Evolutionary conservation across 768 basidiomycete species (phyloP).

Genomic region (Obba rivulosa): DNA sequence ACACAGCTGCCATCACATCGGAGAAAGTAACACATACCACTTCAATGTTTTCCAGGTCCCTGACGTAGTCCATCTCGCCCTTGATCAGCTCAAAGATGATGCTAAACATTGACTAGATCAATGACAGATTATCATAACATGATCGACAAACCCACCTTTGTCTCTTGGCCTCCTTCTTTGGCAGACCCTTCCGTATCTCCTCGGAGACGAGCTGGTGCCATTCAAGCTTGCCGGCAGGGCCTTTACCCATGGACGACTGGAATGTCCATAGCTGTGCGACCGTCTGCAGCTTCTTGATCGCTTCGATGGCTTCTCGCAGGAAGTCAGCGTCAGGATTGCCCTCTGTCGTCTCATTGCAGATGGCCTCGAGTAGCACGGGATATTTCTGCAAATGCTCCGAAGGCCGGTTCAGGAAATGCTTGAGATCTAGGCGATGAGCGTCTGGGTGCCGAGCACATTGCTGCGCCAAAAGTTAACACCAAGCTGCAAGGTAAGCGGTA

Average conservation of each 20-base stretch:
- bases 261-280: conserved; percentile 84
- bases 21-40: conserved; percentile 39
- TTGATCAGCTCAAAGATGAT: conserved; percentile 94
- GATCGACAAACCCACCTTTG: conserved; percentile 58
- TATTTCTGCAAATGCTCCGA: conserved; percentile 81
- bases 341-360: conserved; percentile 73
- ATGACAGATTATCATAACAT: background rate
- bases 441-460: conserved; percentile 50
- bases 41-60: conserved; percentile 83
- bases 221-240: conserved; percentile 74
- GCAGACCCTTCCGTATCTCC: conserved; percentile 54
- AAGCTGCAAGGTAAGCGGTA: background rate
- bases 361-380: conserved; percentile 79
- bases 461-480: conserved; percentile 23
- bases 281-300: conserved; percentile 77
- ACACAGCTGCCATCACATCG: background rate
- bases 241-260: conserved; percentile 85
- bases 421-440: conserved; percentile 61
- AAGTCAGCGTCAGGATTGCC: conserved; percentile 83
- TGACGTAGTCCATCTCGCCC: conserved; percentile 93
- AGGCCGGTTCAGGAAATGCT: conserved; percentile 74
- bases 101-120: conserved; percentile 30
- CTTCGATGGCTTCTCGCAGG: conserved; percentile 74
- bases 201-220: conserved; percentile 85
- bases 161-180: conserved; percentile 74